These are phyloP conservation scores for Mucor irregularis DNA, from an alignment of 371 early-diverging fungal genomes.

Conservation along the genomic window DNA sequence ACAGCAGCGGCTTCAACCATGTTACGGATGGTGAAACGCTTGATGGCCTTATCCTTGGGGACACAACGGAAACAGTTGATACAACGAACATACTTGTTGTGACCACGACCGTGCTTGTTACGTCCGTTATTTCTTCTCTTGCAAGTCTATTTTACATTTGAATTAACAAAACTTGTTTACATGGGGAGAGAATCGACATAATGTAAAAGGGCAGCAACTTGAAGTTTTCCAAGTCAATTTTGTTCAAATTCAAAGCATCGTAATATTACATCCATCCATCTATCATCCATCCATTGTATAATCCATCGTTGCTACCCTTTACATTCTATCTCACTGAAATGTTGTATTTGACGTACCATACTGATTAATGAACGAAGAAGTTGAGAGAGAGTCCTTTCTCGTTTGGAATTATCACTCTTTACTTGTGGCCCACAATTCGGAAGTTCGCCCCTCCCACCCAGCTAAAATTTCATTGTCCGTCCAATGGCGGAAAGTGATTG, in stretches of 20 bases:
- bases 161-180: neutral
- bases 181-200: too few relatives aligned
- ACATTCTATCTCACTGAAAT: neutral
- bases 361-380: constrained; percentile 32
- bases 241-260: neutral
- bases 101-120: constrained; percentile 98
- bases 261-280: constrained; percentile 6
- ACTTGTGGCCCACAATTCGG: neutral
- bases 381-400: constrained; percentile 28
- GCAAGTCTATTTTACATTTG: constrained; percentile 63
- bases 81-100: constrained; percentile 96
- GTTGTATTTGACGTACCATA: constrained; percentile 24
- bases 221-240: neutral
- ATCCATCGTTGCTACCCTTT: neutral
- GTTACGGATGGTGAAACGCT: constrained; percentile 96
- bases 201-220: constrained; percentile 1
- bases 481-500: neutral
- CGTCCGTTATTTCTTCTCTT: constrained; percentile 99
- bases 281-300: neutral
- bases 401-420: neutral
- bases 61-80: constrained; percentile 98
- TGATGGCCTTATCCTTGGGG: constrained; percentile 99
- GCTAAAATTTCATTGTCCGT: neutral
- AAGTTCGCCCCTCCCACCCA: neutral
- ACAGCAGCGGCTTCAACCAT: constrained; percentile 98